These are phyloP conservation scores for Coemansia sp. DNA, from an alignment of 192 early-diverging fungal genomes.

Conservation along the genomic window DNA sequence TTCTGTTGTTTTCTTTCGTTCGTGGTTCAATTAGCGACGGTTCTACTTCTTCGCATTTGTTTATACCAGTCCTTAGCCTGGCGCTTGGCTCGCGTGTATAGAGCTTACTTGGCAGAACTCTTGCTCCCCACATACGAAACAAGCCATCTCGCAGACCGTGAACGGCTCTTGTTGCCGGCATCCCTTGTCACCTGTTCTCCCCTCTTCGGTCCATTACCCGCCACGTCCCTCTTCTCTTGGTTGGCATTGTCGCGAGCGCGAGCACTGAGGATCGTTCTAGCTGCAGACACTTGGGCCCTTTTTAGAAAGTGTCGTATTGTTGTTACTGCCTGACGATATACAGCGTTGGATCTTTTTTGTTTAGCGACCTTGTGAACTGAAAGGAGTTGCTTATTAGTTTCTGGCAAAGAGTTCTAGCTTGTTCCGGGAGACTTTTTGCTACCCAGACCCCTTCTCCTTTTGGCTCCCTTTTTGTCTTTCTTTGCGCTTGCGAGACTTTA, in stretches of 20 bases:
- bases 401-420: not conserved
- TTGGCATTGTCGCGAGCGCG: not conserved
- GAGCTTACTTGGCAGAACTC: not conserved
- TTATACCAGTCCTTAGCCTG: not conserved
- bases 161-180: not conserved
- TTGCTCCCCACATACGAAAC: not conserved
- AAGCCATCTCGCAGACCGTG: not conserved
- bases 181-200: not conserved
- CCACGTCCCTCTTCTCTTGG: not conserved
- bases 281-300: not conserved
- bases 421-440: slow-evolving; percentile 12
- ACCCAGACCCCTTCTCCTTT: not conserved
- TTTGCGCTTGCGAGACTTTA: slow-evolving; percentile 5
- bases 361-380: not conserved
- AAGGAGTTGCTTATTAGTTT: slow-evolving; percentile 3
- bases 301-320: not conserved
- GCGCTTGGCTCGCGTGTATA: not conserved
- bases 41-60: not conserved
- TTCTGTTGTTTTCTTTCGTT: not conserved
- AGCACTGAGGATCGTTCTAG: not conserved
- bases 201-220: not conserved
- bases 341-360: not conserved
- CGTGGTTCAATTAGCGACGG: not conserved
- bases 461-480: not conserved
- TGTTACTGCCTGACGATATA: not conserved